phyloP scores from a whole-genome alignment of 1,284 basidiomycete genomes.

The Phaffia rhodozyma region DNA sequence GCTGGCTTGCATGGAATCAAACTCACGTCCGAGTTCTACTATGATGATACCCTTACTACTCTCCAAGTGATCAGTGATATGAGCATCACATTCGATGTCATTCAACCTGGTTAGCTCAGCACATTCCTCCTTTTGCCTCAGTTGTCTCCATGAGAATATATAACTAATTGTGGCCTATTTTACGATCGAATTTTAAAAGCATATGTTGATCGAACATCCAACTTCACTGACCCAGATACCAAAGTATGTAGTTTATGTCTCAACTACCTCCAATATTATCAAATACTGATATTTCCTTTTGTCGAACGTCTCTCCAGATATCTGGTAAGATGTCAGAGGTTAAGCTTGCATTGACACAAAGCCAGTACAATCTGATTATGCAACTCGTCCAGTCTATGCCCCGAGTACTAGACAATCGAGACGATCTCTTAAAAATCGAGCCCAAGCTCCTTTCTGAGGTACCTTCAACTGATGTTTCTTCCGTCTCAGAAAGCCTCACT shows the following conservation, averaged over 20 bases:
- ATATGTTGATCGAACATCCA: conserved; percentile 32
- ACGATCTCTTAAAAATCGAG: conserved; percentile 25
- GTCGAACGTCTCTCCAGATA: conserved; percentile 40
- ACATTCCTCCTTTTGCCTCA: too few species aligned
- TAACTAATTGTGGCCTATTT: too few species aligned
- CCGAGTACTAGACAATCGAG: conserved; percentile 43
- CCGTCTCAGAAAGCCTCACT: conserved; percentile 7
- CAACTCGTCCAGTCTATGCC: conserved; percentile 62
- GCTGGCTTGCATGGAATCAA: conserved; percentile 80
- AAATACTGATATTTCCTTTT: not conserved
- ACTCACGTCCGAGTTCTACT: conserved; percentile 56
- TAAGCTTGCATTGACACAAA: conserved; percentile 74
- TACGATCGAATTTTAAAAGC: too few species aligned
- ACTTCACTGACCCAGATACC: conserved; percentile 50
- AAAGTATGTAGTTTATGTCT: conserved; percentile 42
- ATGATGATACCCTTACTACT: conserved; percentile 41
- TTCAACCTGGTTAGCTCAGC: conserved; percentile 38
- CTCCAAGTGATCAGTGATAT: conserved; percentile 93
- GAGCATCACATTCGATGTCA: conserved; percentile 57
- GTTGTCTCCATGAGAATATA: too few species aligned
- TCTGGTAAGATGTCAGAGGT: conserved; percentile 75
- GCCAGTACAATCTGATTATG: conserved; percentile 75
- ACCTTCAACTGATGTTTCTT: conserved; percentile 8
- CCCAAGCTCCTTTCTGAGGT: conserved; percentile 22
- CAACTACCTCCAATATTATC: not conserved